Base-by-base conservation (phyloP, 1,139 yeast genomes). In the Hyphopichia pseudoburtonii region DNA sequence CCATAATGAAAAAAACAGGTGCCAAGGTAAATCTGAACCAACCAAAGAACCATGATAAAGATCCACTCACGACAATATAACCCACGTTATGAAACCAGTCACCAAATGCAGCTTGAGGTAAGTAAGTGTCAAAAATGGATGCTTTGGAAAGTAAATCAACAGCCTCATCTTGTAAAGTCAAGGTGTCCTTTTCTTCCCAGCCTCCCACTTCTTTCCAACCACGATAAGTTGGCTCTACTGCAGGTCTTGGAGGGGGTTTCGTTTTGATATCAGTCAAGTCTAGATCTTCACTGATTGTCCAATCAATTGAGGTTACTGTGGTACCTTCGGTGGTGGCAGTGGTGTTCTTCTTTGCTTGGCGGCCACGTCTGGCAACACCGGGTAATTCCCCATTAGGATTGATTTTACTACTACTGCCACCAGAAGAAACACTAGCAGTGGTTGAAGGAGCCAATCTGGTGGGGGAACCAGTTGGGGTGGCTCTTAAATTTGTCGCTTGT, bases 201-300 rank as follows among this genome's bases (percentile, higher is more conserved):
- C 89, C 86, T 12, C 95, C 92, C 34, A 86, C 90, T 62, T 90
- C 96, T 57, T 83, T 86, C 97, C 97, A 90, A 16, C 97, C 97
- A 40, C 88, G 73, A 53, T 74, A 82, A 1, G 89, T 73, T 1
- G 92, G 86, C 21, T 76, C 80, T 7, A 71, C 78, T 1, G 82
- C 61, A 33, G 66, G 60, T 56, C 92, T 70, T 26, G 77, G 74
- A 1, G 70, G 67, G 2, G 76, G 76, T 41, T 69, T 68, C 5
- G 61, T 52, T 23, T 54, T 60, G 36, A 62, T 64, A 21, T 60
- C 57, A 3, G 60, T 39, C 35, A 60, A 46, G 41, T 71, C 76
- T 35, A 57, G 60, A 41, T 67, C 64, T 42, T 58, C 65, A 46
- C 67, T 62, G 11, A 42, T 40, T 6, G 39, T 35, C 34, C 39